These are phyloP conservation scores for Orbilia javanica DNA, from an alignment of 2,329 filamentous ascomycete species.

Conservation along the genomic window DNA sequence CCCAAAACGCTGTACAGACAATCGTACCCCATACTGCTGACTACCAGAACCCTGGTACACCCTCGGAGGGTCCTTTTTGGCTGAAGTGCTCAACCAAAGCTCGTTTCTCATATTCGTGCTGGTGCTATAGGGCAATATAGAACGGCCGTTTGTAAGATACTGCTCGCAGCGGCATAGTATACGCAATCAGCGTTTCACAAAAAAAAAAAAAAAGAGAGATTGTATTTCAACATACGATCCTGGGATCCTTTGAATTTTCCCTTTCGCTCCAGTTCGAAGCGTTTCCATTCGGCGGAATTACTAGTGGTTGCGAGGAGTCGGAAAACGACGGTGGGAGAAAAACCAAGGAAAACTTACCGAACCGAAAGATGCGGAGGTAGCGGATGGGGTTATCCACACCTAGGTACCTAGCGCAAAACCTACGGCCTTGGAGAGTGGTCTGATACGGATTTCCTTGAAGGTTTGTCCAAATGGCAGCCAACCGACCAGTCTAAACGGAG, in stretches of 20 bases:
- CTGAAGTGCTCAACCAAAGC: conserved; percentile 54
- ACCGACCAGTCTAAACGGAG: conserved; percentile 28
- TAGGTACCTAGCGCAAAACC: not conserved
- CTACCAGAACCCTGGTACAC: conserved; percentile 58
- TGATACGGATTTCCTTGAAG: conserved; percentile 21
- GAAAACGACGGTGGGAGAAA: conserved; percentile 29
- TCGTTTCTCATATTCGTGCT: conserved; percentile 33
- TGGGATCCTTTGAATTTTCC: not conserved
- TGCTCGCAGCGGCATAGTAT: not conserved
- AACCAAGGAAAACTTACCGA: conserved; percentile 32
- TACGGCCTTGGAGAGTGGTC: conserved; percentile 43
- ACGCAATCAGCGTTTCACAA: conserved; percentile 18
- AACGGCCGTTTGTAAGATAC: not conserved
- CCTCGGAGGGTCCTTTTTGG: conserved; percentile 58
- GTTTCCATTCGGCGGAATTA: conserved; percentile 2
- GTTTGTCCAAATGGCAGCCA: conserved; percentile 23
- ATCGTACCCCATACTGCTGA: conserved; percentile 45
- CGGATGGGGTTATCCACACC: conserved; percentile 39
- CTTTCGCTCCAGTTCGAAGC: not conserved
- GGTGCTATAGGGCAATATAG: conserved; percentile 38
- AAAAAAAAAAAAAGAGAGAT: too few relatives aligned
- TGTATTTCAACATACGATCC: conserved; percentile 27
- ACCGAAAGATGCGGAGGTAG: conserved; percentile 47
- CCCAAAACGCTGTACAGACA: conserved; percentile 43
- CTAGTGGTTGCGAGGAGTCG: not conserved